Conservation (phyloP, 2,329 filamentous ascomycete species). For the Microcyclospora pomicola region DNA sequence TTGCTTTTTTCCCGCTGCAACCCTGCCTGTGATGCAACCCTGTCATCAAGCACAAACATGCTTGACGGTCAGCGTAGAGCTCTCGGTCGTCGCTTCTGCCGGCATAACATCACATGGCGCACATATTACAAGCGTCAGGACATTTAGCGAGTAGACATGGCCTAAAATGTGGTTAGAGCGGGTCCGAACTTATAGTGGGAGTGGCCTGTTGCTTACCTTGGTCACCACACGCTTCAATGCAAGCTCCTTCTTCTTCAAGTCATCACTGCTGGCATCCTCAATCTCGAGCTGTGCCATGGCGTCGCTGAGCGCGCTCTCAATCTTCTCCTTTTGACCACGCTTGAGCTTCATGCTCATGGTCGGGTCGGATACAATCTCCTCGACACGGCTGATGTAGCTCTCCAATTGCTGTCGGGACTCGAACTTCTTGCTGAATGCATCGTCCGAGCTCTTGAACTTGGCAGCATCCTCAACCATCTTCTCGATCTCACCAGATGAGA, state of each 20-base stretch:
- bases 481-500: slow-evolving; percentile 88
- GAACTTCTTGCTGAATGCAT: slow-evolving; percentile 98
- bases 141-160: slow-evolving; percentile 25
- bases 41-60: too few relatives aligned
- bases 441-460: slow-evolving; percentile 97
- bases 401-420: slow-evolving; percentile 98
- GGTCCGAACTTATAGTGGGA: not conserved
- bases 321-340: slow-evolving; percentile 99
- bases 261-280: slow-evolving; percentile 78
- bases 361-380: slow-evolving; percentile 97
- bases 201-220: slow-evolving; percentile 44
- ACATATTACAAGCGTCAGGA: not conserved
- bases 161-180: slow-evolving; percentile 7
- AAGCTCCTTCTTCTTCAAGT: slow-evolving; percentile 99
- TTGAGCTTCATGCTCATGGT: slow-evolving; percentile 94
- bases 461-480: slow-evolving; percentile 94
- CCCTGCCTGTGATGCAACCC: too few relatives aligned
- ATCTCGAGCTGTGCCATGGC: slow-evolving; percentile 97
- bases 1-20: too few relatives aligned
- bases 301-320: slow-evolving; percentile 90
- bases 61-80: too few relatives aligned
- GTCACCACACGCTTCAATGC: slow-evolving; percentile 95
- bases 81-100: too few relatives aligned
- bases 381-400: slow-evolving; percentile 95
- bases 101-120: too few relatives aligned